Conservation (phyloP, 371 early-diverging fungal species). For the Mortierella sp. region DNA sequence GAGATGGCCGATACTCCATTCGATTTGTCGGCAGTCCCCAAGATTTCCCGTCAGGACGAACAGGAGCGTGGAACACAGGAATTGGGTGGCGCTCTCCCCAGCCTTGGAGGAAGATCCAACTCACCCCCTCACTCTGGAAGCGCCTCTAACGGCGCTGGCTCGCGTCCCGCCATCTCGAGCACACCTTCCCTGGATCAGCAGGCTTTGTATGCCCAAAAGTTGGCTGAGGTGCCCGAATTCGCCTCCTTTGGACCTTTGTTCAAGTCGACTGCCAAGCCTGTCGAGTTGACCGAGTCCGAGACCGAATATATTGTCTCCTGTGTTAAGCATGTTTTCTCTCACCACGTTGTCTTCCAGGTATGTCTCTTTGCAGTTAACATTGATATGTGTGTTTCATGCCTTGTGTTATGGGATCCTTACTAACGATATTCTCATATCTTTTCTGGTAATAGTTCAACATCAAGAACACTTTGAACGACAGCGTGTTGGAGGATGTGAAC, state of each 20-base stretch:
- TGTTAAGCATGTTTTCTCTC: constrained; percentile 92
- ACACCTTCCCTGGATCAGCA: constrained; percentile 72
- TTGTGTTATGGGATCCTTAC: not conserved
- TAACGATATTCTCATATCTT: not conserved
- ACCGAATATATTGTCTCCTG: constrained; percentile 95
- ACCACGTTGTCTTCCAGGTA: constrained; percentile 95
- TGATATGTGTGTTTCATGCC: not conserved
- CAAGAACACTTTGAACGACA: constrained; percentile 94
- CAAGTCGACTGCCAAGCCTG: constrained; percentile 83
- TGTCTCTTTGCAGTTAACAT: not conserved
- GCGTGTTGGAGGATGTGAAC: constrained; percentile 90
- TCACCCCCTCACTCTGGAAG: constrained; percentile 46
- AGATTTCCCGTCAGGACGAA: constrained; percentile 86
- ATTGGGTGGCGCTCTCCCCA: constrained; percentile 33
- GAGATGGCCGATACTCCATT: constrained; percentile 76
- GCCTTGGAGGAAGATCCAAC: constrained; percentile 31
- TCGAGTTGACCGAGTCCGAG: constrained; percentile 93
- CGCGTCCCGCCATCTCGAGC: constrained; percentile 39
- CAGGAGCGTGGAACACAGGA: constrained; percentile 71
- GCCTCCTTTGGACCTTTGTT: constrained; percentile 87
- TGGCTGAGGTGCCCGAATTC: constrained; percentile 87
- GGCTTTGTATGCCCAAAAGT: constrained; percentile 79
- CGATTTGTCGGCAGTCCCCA: constrained; percentile 84
- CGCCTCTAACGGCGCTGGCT: constrained; percentile 47
- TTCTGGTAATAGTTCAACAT: constrained; percentile 77